Base-by-base conservation (phyloP, 495 filamentous ascomycete species). In the Pseudevernia furfuracea region DNA sequence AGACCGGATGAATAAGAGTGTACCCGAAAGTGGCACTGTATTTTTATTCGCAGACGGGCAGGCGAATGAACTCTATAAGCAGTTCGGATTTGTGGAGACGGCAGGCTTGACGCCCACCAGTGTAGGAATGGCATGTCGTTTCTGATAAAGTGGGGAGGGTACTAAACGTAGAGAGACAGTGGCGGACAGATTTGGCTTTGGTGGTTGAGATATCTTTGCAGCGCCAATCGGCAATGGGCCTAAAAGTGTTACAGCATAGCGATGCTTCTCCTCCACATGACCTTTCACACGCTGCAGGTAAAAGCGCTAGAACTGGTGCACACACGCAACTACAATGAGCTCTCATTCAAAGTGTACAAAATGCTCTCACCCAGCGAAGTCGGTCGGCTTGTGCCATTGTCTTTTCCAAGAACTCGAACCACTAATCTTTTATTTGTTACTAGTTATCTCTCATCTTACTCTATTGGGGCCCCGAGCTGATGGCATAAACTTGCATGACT, bases 41-140 rank as follows among this genome's bases (percentile, higher is more conserved):
- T 76, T 69, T 32, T 55, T 84, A 43, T 67, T 79, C 25, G 80
- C 81, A 21, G 80, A 84, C 65, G 70, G 59, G 10, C 70, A 75
- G 25, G 81, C 80, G 0, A 70, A 77, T 56, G 73, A 60, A 65
- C 53, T 83, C 66, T 84, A 84, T 70, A 63, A 48, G 37, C 70
- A 73, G 59, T 78, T 79, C 66, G 80, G 80, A n/a, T 83, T 84
- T 66, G n/a, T 49, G 55, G 62, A 52, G 10, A 48, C 41, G 12
- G 39, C 55, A 14, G 57, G 14, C 25, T 25, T 41, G 7, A 39
- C 38, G n/a, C 41, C 32, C 17, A 32, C 53, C 19, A 64, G 55
- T 58, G 36, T 58, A 4, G 62, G 55, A 14, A 59, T 59, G 41
- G 61, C 37, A 23, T 41, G 57, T 32, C 37, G 25, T 25, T 41